Evolutionary conservation across 2,329 filamentous ascomycete genomes (phyloP), one percentile per base, ranked within the genome.

Genomic region (Calonectria henricotiae): DNA sequence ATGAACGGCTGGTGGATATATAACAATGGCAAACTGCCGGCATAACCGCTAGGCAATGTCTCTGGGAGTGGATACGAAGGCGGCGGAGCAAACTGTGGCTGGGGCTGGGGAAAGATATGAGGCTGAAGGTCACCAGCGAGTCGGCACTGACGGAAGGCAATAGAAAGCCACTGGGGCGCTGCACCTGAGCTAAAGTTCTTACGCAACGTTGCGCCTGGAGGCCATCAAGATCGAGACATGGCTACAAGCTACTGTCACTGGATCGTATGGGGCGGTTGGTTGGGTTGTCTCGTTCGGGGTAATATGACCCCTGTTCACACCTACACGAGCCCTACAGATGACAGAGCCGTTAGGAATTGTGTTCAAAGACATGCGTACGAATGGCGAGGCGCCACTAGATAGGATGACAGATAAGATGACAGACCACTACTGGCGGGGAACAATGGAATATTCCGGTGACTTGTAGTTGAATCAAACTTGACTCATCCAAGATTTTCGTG

Each of bases 171-270:
- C 51, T 32, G 39, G 32, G 30, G 32, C n/a, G 17, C 49, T 20
- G 32, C 46, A 35, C 27, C 51, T 65, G 62, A 32, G 55, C 63
- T 68, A 71, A 62, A 60, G 68, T 67, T 71, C 72, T 69, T 49
- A 69, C 69, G 67, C 72, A 77, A 76, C 75, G 75, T 76, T 76
- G 74, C 75, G 65, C 55, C 39, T 61, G 65, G 67, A 66, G 62
- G 46, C 58, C 51, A 46, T 63, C 54, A 67, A 62, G 58, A 61
- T 62, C 43, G 71, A 55, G 62, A 65, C 20, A 62, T 37, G 54
- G 11, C 15, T 32, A 27, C 54, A 15, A 30, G 35, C 54, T 6
- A 17, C 55, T 23, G 62, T 61, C 62, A 62, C 44, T 62, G 54
- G 67, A 46, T 35, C 44, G 11, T 23, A 9, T 32, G n/a, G 35